These are phyloP conservation scores for Ulota crispa DNA, from an alignment of 225 moss, liverwort and hornwort genomes.

Conservation along the genomic window DNA sequence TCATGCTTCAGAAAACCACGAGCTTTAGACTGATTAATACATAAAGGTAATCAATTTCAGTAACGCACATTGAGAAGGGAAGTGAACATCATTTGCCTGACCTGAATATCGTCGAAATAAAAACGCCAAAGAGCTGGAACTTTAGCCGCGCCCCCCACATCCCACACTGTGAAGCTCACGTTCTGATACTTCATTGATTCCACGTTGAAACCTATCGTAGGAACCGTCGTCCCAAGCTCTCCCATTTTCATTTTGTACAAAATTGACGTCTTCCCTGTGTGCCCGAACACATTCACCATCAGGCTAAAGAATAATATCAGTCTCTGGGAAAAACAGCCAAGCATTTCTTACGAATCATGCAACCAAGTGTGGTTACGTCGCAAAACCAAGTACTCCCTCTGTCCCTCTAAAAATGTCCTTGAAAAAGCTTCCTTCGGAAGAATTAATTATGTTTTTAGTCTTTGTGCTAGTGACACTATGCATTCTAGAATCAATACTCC, in stretches of 20 bases:
- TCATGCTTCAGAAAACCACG: neutral
- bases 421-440: too few species aligned
- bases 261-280: conserved; percentile 56
- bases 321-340: neutral
- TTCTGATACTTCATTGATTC: conserved; percentile 74
- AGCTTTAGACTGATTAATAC: neutral
- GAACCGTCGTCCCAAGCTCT: conserved; percentile 68
- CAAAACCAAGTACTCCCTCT: neutral
- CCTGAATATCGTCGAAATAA: conserved; percentile 63
- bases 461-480: too few species aligned
- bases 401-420: too few species aligned
- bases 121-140: conserved; percentile 68
- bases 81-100: neutral
- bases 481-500: too few species aligned
- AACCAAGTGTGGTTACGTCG: neutral
- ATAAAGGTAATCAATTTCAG: neutral
- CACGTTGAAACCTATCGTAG: conserved; percentile 77
- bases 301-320: neutral
- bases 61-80: neutral
- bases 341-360: neutral
- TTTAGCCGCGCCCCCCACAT: conserved; percentile 78
- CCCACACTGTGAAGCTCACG: conserved; percentile 81
- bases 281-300: neutral
- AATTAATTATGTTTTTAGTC: too few species aligned
- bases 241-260: conserved; percentile 65